Base-by-base conservation (phyloP, 2,329 filamentous ascomycete genomes). In the Colletotrichum sojae region DNA sequence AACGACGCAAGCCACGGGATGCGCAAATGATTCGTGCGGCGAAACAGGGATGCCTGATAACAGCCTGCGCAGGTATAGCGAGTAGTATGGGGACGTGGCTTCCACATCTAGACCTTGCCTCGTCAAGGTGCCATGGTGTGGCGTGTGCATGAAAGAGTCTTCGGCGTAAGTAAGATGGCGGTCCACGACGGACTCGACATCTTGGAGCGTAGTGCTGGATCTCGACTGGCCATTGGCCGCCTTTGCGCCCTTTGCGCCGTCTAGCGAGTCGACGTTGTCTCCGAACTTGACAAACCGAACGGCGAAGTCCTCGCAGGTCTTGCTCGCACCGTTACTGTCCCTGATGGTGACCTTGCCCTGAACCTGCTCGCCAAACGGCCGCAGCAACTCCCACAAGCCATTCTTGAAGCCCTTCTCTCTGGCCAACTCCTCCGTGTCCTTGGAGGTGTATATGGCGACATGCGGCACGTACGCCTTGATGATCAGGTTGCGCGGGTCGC, bases 1-100 rank as follows among this genome's bases (percentile, higher is more conserved):
- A 78, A 98, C 95, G 48, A 99, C 90, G 76, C 94, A 95, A 6
- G 95, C 95, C 22, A 98, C 95, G 0, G 97, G 96, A 78, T 99
- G 96, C 5, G 92, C 89, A 80, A 98, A 97, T 0, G 96, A 96
- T 81, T 99, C 96, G 75, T 98, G 94, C 0, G 94, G 90, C 4
- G 91, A 89, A 52, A 97, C 83, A 1, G 93, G 89, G 48, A 95
- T 83, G 15, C 92, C 91, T 1, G 94, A 97, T 9, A 99, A 83
- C 46, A 99, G 79, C 58, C 95, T 90, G 36, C 94, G 90, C 54
- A 99, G 81, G 77, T 97, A 98, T 8, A 97, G 82, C 43, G 91
- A 89, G 80, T 97, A 97, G 78, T 97, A 94, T 0, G 93, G 92
- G 12, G 93, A 95, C 1, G 91, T 88, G 13, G 84, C 79, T 39